Percentiles rank a stretch among this genome's conserved stretches.
Evolutionary conservation across 2,329 filamentous ascomycete species (phyloP).

Genomic region (Penicillium freii): DNA sequence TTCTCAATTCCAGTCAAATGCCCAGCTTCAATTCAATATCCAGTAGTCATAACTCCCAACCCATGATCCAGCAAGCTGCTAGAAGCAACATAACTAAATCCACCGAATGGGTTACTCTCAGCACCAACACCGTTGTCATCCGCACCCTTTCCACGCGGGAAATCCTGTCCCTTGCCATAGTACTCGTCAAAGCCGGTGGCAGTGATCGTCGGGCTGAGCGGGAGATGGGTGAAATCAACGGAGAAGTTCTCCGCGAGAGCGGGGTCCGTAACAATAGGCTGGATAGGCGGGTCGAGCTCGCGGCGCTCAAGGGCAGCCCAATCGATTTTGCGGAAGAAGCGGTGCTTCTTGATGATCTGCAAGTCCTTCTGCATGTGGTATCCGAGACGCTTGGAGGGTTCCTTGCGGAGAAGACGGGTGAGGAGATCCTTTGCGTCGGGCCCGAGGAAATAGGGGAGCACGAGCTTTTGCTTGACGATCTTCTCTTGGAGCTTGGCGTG

Average conservation of each 20-base stretch:
- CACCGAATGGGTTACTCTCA: constrained; percentile 46
- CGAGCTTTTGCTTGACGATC: constrained; percentile 88
- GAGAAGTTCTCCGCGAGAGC: constrained; percentile 96
- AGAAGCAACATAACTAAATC: constrained; percentile 51
- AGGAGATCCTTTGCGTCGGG: constrained; percentile 92
- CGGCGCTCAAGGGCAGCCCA: constrained; percentile 83
- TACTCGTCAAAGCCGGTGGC: constrained; percentile 30
- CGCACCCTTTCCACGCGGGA: constrained; percentile 15
- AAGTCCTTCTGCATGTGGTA: constrained; percentile 87
- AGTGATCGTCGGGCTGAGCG: constrained; percentile 68
- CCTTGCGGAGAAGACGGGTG: constrained; percentile 84
- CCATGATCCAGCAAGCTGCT: constrained; percentile 47
- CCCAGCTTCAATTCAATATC: constrained; percentile 14
- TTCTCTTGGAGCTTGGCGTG: constrained; percentile 94
- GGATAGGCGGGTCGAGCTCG: constrained; percentile 83
- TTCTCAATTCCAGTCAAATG: background rate
- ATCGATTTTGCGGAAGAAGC: constrained; percentile 96
- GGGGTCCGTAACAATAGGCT: constrained; percentile 90
- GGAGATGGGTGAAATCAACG: constrained; percentile 82
- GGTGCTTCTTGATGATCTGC: constrained; percentile 79
- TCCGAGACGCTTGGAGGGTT: constrained; percentile 85
- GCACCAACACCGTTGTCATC: constrained; percentile 12
- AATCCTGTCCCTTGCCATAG: constrained; percentile 21
- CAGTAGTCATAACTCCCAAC: constrained; percentile 29
- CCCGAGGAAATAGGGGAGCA: constrained; percentile 84